Evolutionary conservation across 2,329 filamentous ascomycete genomes (phyloP), one percentile per base, ranked within the genome.

Genomic region (Trichophyton simii): DNA sequence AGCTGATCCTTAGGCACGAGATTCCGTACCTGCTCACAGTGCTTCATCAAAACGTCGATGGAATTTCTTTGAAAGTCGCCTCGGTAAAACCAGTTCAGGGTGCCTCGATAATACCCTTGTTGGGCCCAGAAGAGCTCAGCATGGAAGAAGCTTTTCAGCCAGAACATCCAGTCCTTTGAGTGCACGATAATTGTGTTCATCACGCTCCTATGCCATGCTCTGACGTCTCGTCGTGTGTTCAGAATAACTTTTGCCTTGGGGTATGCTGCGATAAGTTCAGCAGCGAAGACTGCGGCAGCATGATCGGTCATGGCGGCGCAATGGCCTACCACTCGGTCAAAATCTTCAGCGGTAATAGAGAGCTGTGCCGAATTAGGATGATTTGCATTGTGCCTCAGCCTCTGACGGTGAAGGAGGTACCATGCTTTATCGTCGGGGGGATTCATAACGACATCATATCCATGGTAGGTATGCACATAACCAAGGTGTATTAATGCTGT

Each of bases 181-280:
- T 55, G 52, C 28, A 36, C 38, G 60, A 38, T 20, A 6, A 59
- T 69, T 69, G 34, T 72, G 80, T 64, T 76, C 52, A 20, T 55
- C 4, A 55, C 52, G n/a, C 52, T 55, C 2, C 34, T 61, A 55
- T 59, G 77, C 83, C 85, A 88, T 46, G 82, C 81, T 70, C 87
- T 78, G 42, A 87, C 82, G 62, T 87, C 83, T 54, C 85, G 81
- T 6, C 52, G 3, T 62, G 80, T 85, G 13, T 84, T 86, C 64
- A 89, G 76, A 57, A 89, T 80, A 60, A 88, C 82, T 73, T 88
- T 88, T 62, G 86, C 86, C 61, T 88, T 83, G 1, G 86, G 86
- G 70, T 88, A 89, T 15, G 84, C 83, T 68, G 85, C 82, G 64
- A 88, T 85, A 63, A 89, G 78, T 71, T 88, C 86, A 71, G 84